phyloP scores from a whole-genome alignment of 2,329 filamentous ascomycete species.

The Akanthomyces dipterigenus region DNA sequence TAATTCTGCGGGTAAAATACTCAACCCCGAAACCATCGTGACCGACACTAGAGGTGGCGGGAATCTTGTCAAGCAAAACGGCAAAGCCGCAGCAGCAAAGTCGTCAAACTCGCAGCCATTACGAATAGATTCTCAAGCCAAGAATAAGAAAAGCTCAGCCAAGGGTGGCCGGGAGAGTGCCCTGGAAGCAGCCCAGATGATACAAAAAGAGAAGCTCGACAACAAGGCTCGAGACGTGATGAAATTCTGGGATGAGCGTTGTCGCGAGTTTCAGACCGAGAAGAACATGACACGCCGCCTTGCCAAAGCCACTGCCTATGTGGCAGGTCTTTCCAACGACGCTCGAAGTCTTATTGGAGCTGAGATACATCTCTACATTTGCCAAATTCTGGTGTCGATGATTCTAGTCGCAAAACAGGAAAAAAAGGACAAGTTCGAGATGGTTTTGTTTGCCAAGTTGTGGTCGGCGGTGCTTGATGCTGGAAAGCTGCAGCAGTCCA shows the following conservation, averaged over 20 bases:
- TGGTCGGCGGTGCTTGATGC: constrained; percentile 15
- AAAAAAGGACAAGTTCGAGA: neutral
- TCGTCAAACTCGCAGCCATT: neutral
- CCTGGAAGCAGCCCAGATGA: constrained; percentile 14
- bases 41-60: neutral
- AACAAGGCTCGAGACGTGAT: constrained; percentile 4
- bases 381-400: constrained; percentile 21
- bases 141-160: constrained; percentile 19
- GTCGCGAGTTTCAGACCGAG: constrained; percentile 40
- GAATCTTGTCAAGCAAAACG: constrained; percentile 14
- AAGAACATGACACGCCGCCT: constrained; percentile 35
- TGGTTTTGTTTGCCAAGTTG: constrained; percentile 11
- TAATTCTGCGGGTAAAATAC: constrained; percentile 52
- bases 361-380: constrained; percentile 28
- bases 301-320: constrained; percentile 39
- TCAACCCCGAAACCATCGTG: constrained; percentile 59
- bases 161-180: neutral
- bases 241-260: constrained; percentile 17
- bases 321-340: constrained; percentile 33
- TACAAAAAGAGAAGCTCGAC: constrained; percentile 11
- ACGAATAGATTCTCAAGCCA: neutral
- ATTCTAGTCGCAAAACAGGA: neutral
- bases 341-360: constrained; percentile 21
- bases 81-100: neutral
- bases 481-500: constrained; percentile 9